A percentile compares a stretch with the other conserved stretches of the same genome.
Conservation (phyloP, 805 yeast genomes). For the Yarrowia yakushimensis region DNA sequence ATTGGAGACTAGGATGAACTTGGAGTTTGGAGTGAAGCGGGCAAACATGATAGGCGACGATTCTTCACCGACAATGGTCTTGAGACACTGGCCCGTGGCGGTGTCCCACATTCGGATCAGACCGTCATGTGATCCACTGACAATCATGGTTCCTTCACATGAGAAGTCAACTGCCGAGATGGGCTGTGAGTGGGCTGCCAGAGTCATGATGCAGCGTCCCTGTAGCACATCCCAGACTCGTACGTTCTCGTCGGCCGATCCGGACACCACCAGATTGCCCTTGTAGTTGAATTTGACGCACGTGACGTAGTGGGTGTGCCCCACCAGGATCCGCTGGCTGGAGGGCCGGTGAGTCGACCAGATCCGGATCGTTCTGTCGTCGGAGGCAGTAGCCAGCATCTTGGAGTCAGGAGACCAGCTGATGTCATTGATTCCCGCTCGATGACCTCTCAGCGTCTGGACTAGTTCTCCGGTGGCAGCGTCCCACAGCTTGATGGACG, state of each 20-base stretch:
- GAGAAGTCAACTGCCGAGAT: conserved; percentile 71
- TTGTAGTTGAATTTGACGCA: conserved; percentile 64
- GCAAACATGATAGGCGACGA: conserved; percentile 65
- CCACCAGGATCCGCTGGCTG: conserved; percentile 50
- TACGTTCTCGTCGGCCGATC: conserved; percentile 87
- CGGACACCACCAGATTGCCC: conserved; percentile 76
- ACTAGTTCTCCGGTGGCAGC: conserved; percentile 36
- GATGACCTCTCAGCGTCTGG: conserved; percentile 52
- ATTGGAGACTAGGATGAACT: conserved; percentile 70
- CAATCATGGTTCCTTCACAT: conserved; percentile 75
- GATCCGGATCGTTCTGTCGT: conserved; percentile 73
- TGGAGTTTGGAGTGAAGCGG: conserved; percentile 74
- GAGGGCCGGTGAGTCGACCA: conserved; percentile 51
- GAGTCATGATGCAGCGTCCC: conserved; percentile 68
- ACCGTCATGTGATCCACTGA: conserved; percentile 89
- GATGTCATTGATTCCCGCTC: conserved; percentile 67
- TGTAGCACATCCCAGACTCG: conserved; percentile 80
- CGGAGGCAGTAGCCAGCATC: conserved; percentile 78
- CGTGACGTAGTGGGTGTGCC: conserved; percentile 84
- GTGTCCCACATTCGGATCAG: conserved; percentile 83
- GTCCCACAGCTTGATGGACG: conserved; percentile 57
- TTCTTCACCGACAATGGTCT: conserved; percentile 70
- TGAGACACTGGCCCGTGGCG: conserved; percentile 84
- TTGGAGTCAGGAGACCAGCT: conserved; percentile 73
- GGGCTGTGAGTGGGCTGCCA: conserved; percentile 92